These are phyloP conservation scores for Brassica juncea DNA, from an alignment of 345 rosid genomes.

Conservation along the genomic window DNA sequence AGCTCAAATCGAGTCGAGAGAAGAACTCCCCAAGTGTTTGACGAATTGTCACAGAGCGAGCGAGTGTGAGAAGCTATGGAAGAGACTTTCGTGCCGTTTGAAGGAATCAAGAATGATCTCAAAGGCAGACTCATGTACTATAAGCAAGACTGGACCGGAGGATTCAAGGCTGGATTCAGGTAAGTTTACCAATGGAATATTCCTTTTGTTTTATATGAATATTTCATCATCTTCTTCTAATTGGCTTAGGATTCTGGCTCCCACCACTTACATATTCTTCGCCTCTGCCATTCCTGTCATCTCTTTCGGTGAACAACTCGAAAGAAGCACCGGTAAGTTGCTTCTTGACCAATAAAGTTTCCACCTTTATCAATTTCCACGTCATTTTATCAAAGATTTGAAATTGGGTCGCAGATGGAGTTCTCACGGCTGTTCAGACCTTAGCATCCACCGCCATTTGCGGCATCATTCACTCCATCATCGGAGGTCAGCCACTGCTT, in stretches of 20 bases:
- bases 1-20: conserved; percentile 15
- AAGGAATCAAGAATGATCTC: conserved; percentile 87
- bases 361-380: background rate
- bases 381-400: background rate
- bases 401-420: conserved; percentile 58
- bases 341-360: background rate
- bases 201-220: background rate
- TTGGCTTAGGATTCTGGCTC: conserved; percentile 93
- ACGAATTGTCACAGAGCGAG: conserved; percentile 29
- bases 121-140: conserved; percentile 80
- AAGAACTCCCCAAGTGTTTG: conserved; percentile 41
- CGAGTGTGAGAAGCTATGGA: conserved; percentile 51
- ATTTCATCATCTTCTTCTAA: conserved; percentile 7
- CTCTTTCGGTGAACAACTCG: conserved; percentile 97
- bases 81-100: conserved; percentile 86
- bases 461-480: conserved; percentile 85
- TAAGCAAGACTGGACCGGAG: conserved; percentile 93
- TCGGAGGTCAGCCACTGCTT: conserved; percentile 97
- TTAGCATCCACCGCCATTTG: conserved; percentile 88
- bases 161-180: conserved; percentile 86
- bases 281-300: conserved; percentile 99
- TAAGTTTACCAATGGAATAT: conserved; percentile 2
- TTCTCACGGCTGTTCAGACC: conserved; percentile 95
- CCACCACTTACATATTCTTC: conserved; percentile 96
- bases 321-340: conserved; percentile 70